Evolutionary conservation across 371 early-diverging fungal genomes (phyloP).

Genomic region (Mucor mucedo): DNA sequence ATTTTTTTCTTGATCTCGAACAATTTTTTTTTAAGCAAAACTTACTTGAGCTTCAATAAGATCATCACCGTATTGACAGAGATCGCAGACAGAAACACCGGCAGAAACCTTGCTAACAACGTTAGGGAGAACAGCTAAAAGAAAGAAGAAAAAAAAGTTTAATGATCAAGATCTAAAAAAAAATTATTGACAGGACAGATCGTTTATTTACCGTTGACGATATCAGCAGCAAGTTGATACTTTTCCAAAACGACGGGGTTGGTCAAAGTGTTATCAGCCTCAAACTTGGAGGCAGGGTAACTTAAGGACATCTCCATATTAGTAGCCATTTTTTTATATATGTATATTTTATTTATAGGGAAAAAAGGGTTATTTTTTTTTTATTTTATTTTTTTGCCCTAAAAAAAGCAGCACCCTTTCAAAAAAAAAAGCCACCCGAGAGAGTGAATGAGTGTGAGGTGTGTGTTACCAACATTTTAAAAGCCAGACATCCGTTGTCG

Average conservation of each 20-base stretch:
- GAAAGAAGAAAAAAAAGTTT: conserved; percentile 2
- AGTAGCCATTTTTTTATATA: conserved; percentile 16
- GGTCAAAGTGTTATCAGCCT: conserved; percentile 67
- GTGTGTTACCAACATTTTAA: background rate
- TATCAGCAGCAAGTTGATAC: conserved; percentile 83
- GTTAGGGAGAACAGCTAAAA: conserved; percentile 41
- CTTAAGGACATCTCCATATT: conserved; percentile 43
- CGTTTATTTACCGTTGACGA: conserved; percentile 69
- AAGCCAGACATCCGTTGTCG: background rate
- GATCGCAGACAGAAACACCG: conserved; percentile 72
- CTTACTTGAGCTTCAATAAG: conserved; percentile 69
- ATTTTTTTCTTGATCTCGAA: conserved; percentile 1
- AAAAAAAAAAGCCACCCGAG: background rate
- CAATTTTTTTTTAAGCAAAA: background rate
- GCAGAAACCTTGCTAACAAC: conserved; percentile 62
- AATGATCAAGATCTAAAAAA: conserved; percentile 3
- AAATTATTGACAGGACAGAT: background rate
- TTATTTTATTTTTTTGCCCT: conserved; percentile 2
- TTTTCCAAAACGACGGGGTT: conserved; percentile 73
- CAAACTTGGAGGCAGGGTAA: conserved; percentile 59
- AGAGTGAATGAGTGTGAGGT: no score
- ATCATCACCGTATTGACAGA: conserved; percentile 86
- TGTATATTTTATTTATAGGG: background rate
- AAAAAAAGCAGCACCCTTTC: no score
- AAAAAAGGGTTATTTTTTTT: conserved; percentile 7